These are phyloP conservation scores for Bryum argenteum DNA, from an alignment of 225 moss, liverwort and hornwort genomes.

Conservation along the genomic window DNA sequence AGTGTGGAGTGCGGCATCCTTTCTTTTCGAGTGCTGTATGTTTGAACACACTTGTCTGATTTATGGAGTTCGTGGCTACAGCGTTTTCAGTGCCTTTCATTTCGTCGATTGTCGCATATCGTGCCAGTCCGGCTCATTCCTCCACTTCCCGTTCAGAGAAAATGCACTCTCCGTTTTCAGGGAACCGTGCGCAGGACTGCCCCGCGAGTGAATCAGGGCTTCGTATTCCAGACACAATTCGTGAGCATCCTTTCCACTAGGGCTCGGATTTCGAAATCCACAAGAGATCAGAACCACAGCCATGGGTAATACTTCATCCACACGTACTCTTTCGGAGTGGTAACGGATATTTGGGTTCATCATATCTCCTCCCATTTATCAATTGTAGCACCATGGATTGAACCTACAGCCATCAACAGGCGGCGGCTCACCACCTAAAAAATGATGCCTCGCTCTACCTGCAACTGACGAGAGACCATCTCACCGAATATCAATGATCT, in stretches of 20 bases:
- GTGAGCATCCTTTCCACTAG: not conserved
- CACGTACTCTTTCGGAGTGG: constrained; percentile 35
- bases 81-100: too few relatives aligned
- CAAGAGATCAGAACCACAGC: not conserved
- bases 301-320: not conserved
- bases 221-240: not conserved
- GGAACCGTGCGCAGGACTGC: too few relatives aligned
- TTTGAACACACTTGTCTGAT: too few relatives aligned
- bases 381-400: constrained; percentile 47
- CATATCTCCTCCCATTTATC: constrained; percentile 14
- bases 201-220: too few relatives aligned
- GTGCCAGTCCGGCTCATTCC: too few relatives aligned
- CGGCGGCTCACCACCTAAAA: constrained; percentile 43
- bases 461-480: constrained; percentile 45
- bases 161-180: too few relatives aligned
- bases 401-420: constrained; percentile 24
- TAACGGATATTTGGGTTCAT: constrained; percentile 42
- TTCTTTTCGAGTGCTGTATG: too few relatives aligned
- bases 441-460: constrained; percentile 22
- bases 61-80: too few relatives aligned
- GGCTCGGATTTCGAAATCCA: not conserved
- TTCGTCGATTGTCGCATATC: too few relatives aligned
- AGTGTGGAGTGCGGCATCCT: too few relatives aligned
- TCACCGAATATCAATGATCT: constrained; percentile 33
- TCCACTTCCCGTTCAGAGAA: too few relatives aligned